Conservation (phyloP, 148 eudicot genomes). For the Simmondsia chinensis region DNA sequence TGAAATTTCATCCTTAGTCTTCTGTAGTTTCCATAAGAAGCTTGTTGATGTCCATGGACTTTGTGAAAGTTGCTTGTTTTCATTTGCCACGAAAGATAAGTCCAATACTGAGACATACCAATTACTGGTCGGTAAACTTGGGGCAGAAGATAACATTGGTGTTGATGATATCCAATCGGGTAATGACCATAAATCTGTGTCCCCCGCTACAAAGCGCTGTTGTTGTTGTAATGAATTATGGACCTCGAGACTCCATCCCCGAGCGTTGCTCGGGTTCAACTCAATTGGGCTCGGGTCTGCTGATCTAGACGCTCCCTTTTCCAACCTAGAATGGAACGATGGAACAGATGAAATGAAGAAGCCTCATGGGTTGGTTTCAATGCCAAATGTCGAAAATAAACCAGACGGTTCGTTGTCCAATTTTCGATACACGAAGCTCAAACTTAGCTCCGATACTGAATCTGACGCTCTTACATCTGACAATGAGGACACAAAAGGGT, state of each 20-base stretch:
- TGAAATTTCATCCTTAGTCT: conserved; percentile 65
- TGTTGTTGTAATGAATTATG: conserved; percentile 60
- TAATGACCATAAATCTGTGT: conserved; percentile 18
- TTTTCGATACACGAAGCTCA: conserved; percentile 46
- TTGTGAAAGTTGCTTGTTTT: conserved; percentile 85
- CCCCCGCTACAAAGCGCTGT: conserved; percentile 33
- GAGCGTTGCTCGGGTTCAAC: conserved; percentile 24
- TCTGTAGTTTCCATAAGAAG: conserved; percentile 58
- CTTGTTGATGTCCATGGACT: conserved; percentile 72
- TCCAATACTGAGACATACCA: conserved; percentile 70
- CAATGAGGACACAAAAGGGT: conserved; percentile 19
- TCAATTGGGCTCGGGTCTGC: conserved; percentile 24
- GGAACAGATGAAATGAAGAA: conserved; percentile 21
- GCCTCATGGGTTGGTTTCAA: conserved; percentile 10
- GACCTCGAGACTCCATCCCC: conserved; percentile 30
- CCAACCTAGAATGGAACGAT: conserved; percentile 14
- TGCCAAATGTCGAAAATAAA: conserved; percentile 7
- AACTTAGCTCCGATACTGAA: conserved; percentile 56
- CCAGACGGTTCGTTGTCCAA: conserved; percentile 30
- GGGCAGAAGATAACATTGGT: conserved; percentile 35
- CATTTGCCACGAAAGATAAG: conserved; percentile 69
- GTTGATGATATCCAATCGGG: conserved; percentile 19
- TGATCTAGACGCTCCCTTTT: conserved; percentile 24
- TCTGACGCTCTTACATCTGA: conserved; percentile 42
- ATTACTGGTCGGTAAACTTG: conserved; percentile 67